Evolutionary conservation across 192 early-diverging fungal genomes (phyloP).

Genomic region (Coemansia sp.): DNA sequence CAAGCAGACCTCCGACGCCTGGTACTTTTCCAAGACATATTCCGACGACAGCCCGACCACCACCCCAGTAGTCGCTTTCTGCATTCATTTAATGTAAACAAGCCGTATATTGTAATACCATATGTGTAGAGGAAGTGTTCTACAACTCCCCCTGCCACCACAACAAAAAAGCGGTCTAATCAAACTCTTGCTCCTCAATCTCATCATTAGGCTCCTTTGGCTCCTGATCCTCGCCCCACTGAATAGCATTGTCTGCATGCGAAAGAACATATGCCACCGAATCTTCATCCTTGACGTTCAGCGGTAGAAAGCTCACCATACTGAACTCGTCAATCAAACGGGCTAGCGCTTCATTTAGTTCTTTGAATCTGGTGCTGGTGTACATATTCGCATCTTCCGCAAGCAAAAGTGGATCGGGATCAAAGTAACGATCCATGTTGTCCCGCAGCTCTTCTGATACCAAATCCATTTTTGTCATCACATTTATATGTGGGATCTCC

Average conservation of each 20-base stretch:
- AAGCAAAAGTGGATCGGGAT: slow-evolving; percentile 86
- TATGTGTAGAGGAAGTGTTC: not conserved
- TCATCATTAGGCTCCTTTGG: slow-evolving; percentile 74
- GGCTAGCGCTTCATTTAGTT: slow-evolving; percentile 86
- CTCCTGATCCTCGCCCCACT: slow-evolving; percentile 97
- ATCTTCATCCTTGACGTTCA: slow-evolving; percentile 94
- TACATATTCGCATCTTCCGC: slow-evolving; percentile 76
- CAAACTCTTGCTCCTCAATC: slow-evolving; percentile 18
- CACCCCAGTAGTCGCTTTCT: not conserved
- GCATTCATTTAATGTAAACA: not conserved
- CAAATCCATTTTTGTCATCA: slow-evolving; percentile 97
- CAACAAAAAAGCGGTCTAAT: not conserved
- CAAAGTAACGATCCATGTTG: slow-evolving; percentile 79
- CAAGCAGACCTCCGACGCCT: slow-evolving; percentile 27
- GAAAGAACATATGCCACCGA: slow-evolving; percentile 83
- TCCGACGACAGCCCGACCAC: slow-evolving; percentile 35
- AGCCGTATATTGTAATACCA: not conserved
- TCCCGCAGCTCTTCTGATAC: slow-evolving; percentile 63
- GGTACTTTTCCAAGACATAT: slow-evolving; percentile 2
- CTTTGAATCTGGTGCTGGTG: slow-evolving; percentile 77
- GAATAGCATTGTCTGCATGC: slow-evolving; percentile 91
- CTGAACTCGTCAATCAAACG: slow-evolving; percentile 94
- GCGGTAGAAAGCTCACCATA: slow-evolving; percentile 93
- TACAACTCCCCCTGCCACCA: not conserved
- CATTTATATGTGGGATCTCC: slow-evolving; percentile 98